phyloP scores from a whole-genome alignment of 2,329 filamentous ascomycete species.

The Metarhizium anisopliae region DNA sequence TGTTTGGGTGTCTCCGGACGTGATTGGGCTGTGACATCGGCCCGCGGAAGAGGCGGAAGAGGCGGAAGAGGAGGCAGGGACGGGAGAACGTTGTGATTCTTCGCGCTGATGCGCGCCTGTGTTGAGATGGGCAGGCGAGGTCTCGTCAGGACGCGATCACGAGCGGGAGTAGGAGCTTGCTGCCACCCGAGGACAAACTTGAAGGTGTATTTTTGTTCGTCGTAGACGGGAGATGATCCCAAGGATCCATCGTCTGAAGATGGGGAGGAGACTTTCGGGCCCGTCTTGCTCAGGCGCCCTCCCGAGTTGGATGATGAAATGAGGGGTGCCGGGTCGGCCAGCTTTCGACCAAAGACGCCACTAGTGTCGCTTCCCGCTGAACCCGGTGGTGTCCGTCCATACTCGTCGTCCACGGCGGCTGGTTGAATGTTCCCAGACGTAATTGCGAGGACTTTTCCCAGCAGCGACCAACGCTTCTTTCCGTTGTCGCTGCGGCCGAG shows the following conservation, averaged over 20 bases:
- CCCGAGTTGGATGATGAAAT: constrained; percentile 2
- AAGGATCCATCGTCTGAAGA: constrained; percentile 43
- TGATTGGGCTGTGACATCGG: neutral
- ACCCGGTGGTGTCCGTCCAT: neutral
- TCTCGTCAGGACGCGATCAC: constrained; percentile 54
- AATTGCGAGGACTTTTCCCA: constrained; percentile 52
- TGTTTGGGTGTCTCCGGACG: neutral
- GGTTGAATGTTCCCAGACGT: constrained; percentile 13
- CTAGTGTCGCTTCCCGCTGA: neutral
- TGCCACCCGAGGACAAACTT: constrained; percentile 66
- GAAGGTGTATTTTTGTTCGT: constrained; percentile 56
- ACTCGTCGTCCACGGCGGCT: neutral
- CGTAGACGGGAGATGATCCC: constrained; percentile 45
- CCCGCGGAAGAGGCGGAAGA: neutral
- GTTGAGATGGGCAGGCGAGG: constrained; percentile 64
- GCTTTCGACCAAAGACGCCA: neutral
- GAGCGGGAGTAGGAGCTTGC: constrained; percentile 42
- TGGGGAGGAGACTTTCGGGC: constrained; percentile 15
- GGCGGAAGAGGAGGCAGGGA: constrained; percentile 4
- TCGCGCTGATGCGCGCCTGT: constrained; percentile 49
- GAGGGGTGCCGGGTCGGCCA: neutral
- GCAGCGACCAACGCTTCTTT: constrained; percentile 54
- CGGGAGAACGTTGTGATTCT: constrained; percentile 7
- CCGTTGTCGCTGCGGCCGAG: constrained; percentile 24
- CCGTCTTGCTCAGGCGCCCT: neutral